Evolutionary conservation across 352 stramenopile species (phyloP), one percentile per base, ranked within the genome.

Genomic region (Phytopythium oedochilum): DNA sequence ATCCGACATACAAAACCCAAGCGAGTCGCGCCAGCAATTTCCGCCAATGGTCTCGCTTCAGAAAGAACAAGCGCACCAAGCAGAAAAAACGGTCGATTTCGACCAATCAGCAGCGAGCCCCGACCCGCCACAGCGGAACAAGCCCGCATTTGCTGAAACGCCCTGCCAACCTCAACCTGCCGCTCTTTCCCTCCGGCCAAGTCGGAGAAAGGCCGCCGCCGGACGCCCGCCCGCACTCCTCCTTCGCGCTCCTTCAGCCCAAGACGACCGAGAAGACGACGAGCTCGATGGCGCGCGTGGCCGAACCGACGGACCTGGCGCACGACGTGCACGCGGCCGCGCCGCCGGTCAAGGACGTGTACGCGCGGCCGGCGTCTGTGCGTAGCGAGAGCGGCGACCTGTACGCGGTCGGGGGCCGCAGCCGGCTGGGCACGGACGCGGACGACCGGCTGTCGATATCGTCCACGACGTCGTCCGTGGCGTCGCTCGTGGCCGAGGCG

Each of bases 361-460:
- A 28, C 8, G 20, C n/a, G 39, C 7, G 18, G 1, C 10, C 3
- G 12, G 34, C 45, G 26, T 28, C 28, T 0, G 15, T 18, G 45
- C 45, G 45, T 17, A 26, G 29, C 26, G 26, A 26, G 7, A 50
- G 28, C 15, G 44, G 28, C 15, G 25, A 32, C 25, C 18, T 10
- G 3, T 15, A 36, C 25, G 17, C 2, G 15, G 32, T 3, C 32
- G 32, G 32, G 7, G 32, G 12, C 29, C 46, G 46, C 29, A 31
- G 29, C 10, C 28, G 39, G 11, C 18, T 57, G n/a, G 51, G 48
- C n/a, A 44, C 32, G 20, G 48, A 55, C 34, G 23, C 25, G 32
- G 48, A 45, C 22, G 48, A 55, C 4, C 48, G 48, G 22, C 48
- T 55, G n/a, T 55, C 48, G 22, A 18, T 55, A 11, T 55, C 48